Percentiles rank a stretch among this genome's conserved stretches.
Conservation (phyloP, 306 rosid species). For the Abrus precatorius region DNA sequence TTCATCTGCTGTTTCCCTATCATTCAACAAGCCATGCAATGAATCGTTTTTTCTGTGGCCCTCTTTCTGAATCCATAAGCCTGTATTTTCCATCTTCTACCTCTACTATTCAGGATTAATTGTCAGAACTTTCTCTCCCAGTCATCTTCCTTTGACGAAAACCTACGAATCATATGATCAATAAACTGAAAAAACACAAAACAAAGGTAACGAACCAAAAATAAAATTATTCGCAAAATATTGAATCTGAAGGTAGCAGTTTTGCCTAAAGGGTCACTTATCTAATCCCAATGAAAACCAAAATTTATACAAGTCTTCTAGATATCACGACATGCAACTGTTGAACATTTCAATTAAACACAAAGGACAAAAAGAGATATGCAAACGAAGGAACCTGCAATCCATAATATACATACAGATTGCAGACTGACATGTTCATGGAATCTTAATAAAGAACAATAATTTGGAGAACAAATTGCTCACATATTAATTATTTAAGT, state of each 20-base stretch:
- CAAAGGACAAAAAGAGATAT: constrained; percentile 2
- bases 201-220: constrained; percentile 4
- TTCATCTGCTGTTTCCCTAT: constrained; percentile 57
- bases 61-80: constrained; percentile 54
- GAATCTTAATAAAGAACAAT: not conserved
- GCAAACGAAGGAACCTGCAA: constrained; percentile 11
- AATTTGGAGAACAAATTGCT: constrained; percentile 23
- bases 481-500: constrained; percentile 14
- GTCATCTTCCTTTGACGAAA: constrained; percentile 48
- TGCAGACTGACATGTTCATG: constrained; percentile 2
- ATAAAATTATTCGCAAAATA: constrained; percentile 14
- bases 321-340: constrained; percentile 23
- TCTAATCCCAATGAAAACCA: constrained; percentile 25
- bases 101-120: constrained; percentile 49
- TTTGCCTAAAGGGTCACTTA: constrained; percentile 29
- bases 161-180: constrained; percentile 2
- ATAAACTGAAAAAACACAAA: constrained; percentile 44
- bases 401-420: not conserved
- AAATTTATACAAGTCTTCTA: constrained; percentile 22
- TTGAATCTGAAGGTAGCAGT: constrained; percentile 39
- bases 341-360: not conserved
- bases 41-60: constrained; percentile 53
- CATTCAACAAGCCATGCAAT: constrained; percentile 53
- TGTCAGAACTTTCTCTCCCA: constrained; percentile 43
- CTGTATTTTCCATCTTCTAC: constrained; percentile 69